Conservation (phyloP, 768 basidiomycete species). For the Chalciporus pseudorubinellus region DNA sequence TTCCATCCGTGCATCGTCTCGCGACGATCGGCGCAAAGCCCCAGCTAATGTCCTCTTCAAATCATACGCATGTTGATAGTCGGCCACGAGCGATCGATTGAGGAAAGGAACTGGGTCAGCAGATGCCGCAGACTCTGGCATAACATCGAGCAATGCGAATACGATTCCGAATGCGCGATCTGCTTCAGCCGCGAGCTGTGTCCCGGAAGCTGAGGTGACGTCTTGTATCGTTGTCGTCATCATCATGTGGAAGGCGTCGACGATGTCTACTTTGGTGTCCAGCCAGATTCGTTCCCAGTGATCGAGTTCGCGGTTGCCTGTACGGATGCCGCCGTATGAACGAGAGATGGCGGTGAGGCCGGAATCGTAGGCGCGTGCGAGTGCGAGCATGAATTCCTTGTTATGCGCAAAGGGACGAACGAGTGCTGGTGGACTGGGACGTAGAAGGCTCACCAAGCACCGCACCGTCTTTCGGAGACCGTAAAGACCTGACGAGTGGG, state of each 20-base stretch:
- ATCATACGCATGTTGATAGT: slow-evolving; percentile 70
- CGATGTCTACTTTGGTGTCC: slow-evolving; percentile 66
- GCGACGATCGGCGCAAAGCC: slow-evolving; percentile 42
- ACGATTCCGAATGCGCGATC: slow-evolving; percentile 58
- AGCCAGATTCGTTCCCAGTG: slow-evolving; percentile 75
- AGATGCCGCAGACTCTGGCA: slow-evolving; percentile 24
- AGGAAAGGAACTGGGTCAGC: slow-evolving; percentile 52
- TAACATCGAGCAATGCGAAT: slow-evolving; percentile 54
- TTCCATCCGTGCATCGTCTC: slow-evolving; percentile 59
- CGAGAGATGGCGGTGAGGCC: slow-evolving; percentile 54
- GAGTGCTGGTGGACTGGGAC: slow-evolving; percentile 46
- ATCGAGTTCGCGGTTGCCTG: slow-evolving; percentile 38
- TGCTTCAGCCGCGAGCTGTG: slow-evolving; percentile 42
- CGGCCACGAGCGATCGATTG: slow-evolving; percentile 62
- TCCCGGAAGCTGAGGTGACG: slow-evolving; percentile 43
- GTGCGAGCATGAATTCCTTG: slow-evolving; percentile 51
- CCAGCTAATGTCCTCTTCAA: slow-evolving; percentile 49
- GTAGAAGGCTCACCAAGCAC: slow-evolving; percentile 54
- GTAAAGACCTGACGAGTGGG: slow-evolving; percentile 52
- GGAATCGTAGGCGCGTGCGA: slow-evolving; percentile 59
- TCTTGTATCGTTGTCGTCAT: slow-evolving; percentile 49
- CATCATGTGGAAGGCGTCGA: slow-evolving; percentile 68
- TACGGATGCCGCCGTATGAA: slow-evolving; percentile 57
- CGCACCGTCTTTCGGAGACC: slow-evolving; percentile 61
- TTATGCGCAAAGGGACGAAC: slow-evolving; percentile 50